Evolutionary conservation across 2,329 filamentous ascomycete genomes (phyloP).

Genomic region (Mycosphaerella arachidis): DNA sequence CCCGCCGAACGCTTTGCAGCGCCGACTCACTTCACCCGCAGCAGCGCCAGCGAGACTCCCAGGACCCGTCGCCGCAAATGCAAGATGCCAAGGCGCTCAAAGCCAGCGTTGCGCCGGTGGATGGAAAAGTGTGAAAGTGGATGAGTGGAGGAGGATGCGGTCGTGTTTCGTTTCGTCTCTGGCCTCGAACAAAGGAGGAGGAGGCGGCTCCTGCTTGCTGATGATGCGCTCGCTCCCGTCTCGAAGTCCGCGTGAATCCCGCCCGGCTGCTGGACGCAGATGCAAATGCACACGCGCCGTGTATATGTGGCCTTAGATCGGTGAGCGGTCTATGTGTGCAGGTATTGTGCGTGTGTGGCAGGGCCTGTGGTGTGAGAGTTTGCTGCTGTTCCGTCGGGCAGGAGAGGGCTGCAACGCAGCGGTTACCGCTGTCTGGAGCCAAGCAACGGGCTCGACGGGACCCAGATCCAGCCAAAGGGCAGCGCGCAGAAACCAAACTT

Average conservation of each 20-base stretch:
- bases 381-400: neutral
- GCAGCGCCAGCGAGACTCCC: neutral
- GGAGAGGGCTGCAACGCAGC: neutral
- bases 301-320: neutral
- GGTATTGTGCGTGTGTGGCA: neutral
- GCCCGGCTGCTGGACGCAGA: neutral
- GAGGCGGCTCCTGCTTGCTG: neutral
- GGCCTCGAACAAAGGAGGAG: neutral
- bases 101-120: neutral
- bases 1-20: neutral
- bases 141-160: neutral
- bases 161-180: neutral
- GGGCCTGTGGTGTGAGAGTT: neutral
- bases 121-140: neutral
- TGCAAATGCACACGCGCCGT: neutral
- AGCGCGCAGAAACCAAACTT: neutral
- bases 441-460: neutral
- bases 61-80: constrained; percentile 1
- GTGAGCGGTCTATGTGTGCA: neutral
- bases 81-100: neutral
- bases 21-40: constrained; percentile 1
- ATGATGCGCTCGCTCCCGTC: neutral
- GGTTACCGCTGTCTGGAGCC: neutral
- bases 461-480: neutral
- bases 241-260: neutral